Evolutionary conservation across 305 asterid genomes (phyloP), one percentile per base, ranked within the genome.

Genomic region (Ruellia speciosa): DNA sequence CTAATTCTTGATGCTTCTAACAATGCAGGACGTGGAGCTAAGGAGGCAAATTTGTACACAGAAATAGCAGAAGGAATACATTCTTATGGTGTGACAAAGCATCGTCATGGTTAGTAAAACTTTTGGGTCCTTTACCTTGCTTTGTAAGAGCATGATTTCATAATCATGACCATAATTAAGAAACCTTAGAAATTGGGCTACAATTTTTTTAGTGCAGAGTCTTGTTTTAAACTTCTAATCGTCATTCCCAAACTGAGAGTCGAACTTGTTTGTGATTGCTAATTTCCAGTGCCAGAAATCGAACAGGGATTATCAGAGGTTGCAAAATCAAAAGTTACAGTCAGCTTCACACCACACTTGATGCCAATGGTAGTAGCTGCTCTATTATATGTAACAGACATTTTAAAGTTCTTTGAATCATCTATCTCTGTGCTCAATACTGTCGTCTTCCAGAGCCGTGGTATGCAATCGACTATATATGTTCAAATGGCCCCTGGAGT

Each of bases 271-370:
- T 55, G 49, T 24, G 12, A 0, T 54, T 64, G 58, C 17, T 65
- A 50, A 66, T 52, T 63, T 75, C 16, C 85, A 90, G 98, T 85
- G 68, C 96, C 98, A 9, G 99, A 92, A 82, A 92, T 92, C 54
- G 98, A 92, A 77, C 98, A 92, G 81, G 98, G 95, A 50, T 72
- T 92, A 67, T 84, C 97, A 18, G 94, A 82, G 74, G 95, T 85
- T 34, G 80, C 82, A 19, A 83, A 79, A 56, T 76, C 87, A 28
- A 69, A 80, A 81, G 96, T 93, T 69, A 93, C 94, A 8, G 88
- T 93, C 62, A 88, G 99, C 85, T 93, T 93, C 81, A 92, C 97
- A 58, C 99, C 99, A 47, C 96, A 88, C 66, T 72, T 86, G 58
- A 88, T 93, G 87, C 96, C 99, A 56, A 88, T 93, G 95, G 99